phyloP scores from a whole-genome alignment of 1,284 basidiomycete species.

The Rhodotorula sp. region DNA sequence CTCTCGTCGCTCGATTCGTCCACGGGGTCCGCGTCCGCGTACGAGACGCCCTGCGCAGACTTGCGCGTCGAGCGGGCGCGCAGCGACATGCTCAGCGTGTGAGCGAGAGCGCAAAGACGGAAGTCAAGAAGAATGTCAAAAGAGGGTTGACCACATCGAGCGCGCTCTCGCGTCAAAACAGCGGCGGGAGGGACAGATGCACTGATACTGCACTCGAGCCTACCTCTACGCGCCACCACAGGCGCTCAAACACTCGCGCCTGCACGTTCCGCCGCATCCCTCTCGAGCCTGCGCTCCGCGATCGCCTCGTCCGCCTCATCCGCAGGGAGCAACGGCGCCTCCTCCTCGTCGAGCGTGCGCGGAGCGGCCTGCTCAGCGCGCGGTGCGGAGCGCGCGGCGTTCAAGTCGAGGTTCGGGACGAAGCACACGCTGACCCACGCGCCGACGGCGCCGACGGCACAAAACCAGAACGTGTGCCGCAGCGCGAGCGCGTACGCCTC shows the following conservation, averaged over 20 bases:
- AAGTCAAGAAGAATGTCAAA: too few species aligned
- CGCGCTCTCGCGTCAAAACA: too few species aligned
- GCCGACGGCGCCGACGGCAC: slow-evolving; percentile 66
- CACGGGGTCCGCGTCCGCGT: background rate
- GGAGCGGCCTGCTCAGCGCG: background rate
- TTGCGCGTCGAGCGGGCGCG: background rate
- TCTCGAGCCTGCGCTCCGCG: background rate
- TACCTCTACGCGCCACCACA: too few species aligned
- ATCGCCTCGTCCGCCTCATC: slow-evolving; percentile 4
- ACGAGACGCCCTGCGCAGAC: background rate
- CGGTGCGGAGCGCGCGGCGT: background rate
- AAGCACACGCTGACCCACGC: slow-evolving; percentile 53
- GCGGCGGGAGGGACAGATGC: too few species aligned
- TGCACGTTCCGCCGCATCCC: background rate
- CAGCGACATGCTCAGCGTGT: background rate
- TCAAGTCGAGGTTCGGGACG: slow-evolving; percentile 10
- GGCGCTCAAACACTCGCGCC: background rate
- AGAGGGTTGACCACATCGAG: too few species aligned
- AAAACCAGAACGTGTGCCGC: slow-evolving; percentile 78
- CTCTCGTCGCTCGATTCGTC: background rate
- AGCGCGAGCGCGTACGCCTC: slow-evolving; percentile 80
- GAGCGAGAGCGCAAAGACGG: background rate
- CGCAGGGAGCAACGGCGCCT: background rate
- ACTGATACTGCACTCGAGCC: too few species aligned
- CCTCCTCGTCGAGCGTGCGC: background rate